Evolutionary conservation across 2,329 filamentous ascomycete species (phyloP), one percentile per base, ranked within the genome.

Genomic region (Pochonia chlamydosporia): DNA sequence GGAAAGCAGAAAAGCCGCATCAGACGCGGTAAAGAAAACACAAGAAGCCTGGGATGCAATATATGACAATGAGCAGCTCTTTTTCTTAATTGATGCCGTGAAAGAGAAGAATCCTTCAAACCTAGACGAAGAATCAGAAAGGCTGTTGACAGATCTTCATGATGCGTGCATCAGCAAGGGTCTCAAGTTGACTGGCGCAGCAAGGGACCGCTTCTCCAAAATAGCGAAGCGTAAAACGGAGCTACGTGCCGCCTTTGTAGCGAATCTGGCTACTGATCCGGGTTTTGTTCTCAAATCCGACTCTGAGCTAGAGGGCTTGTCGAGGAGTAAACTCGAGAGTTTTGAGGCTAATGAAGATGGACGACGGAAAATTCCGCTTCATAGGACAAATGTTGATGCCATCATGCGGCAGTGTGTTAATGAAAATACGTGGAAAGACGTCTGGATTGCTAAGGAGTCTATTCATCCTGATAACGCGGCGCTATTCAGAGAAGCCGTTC

Each of bases 401-500:
- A 40, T 47, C 20, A 14, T 31, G 20, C 39, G 45, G 18, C 45
- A 43, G 31, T 47, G 40, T 23, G 35, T 14, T 30, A 21, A 26
- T 21, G 21, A 41, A 25, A 16, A 43, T 3, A 47, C 23, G 7
- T 13, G 41, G 26, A 25, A 24, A 28, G 41, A 43, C 18, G 9
- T 43, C n/a, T 43, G 18, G 18, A 13, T 30, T 10, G 41, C 41
- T 3, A 35, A 24, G 11, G 26, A 44, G 18, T 37, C n/a, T 13
- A 41, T 24, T 9, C 26, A 33, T 14, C 31, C 41, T 6, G 41
- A 48, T 6, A 48, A 52, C 26, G 21, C 41, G 10, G 13, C 14
- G 9, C 16, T 47, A 5, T 47, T 52, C 25, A 28, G 33, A 13
- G 47, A 52, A 30, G 39, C 40, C 3, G 37, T 47, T 21, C 26